Percentiles rank a stretch among this genome's conserved stretches.
These are phyloP conservation scores for Gymnopilus junonius DNA, from an alignment of 768 basidiomycete genomes.

Conservation along the genomic window DNA sequence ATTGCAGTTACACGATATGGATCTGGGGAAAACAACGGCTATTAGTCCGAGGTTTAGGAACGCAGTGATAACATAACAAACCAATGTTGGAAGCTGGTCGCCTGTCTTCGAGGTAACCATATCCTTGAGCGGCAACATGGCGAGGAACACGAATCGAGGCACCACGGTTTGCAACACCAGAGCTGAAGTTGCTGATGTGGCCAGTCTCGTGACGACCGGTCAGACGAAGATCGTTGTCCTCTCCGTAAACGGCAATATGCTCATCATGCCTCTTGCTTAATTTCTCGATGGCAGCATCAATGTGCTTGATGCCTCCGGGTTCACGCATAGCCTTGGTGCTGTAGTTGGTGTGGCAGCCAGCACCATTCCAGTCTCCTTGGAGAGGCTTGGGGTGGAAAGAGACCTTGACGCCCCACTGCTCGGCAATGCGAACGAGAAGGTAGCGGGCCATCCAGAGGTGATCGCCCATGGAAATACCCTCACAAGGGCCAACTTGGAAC, in stretches of 20 bases:
- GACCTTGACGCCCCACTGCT: slow-evolving; percentile 97
- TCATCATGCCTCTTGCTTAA: slow-evolving; percentile 88
- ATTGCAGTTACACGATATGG: slow-evolving; percentile 94
- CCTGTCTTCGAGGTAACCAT: slow-evolving; percentile 95
- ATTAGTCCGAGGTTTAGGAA: slow-evolving; percentile 8
- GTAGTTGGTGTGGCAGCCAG: slow-evolving; percentile 98
- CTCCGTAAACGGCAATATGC: slow-evolving; percentile 97
- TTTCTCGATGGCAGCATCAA: slow-evolving; percentile 94
- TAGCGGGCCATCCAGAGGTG: slow-evolving; percentile 99
- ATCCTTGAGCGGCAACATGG: slow-evolving; percentile 90
- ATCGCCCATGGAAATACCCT: slow-evolving; percentile 98
- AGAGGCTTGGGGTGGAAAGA: slow-evolving; percentile 99
- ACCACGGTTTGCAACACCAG: slow-evolving; percentile 97
- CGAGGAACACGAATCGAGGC: slow-evolving; percentile 96
- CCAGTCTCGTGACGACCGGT: slow-evolving; percentile 98
- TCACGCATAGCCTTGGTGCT: slow-evolving; percentile 95
- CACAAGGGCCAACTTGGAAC: slow-evolving; percentile 99
- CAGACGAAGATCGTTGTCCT: slow-evolving; percentile 95
- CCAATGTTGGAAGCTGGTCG: slow-evolving; percentile 98
- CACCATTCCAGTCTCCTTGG: slow-evolving; percentile 98
- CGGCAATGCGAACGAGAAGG: slow-evolving; percentile 93
- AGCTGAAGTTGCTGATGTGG: slow-evolving; percentile 88
- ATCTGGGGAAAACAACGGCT: slow-evolving; percentile 51
- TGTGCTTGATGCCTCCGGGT: slow-evolving; percentile 89
- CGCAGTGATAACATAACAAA: slow-evolving; percentile 39